A percentile compares a stretch with the other conserved stretches of the same genome.
Conservation (phyloP, 306 rosid species). For the Castanospermum australe region DNA sequence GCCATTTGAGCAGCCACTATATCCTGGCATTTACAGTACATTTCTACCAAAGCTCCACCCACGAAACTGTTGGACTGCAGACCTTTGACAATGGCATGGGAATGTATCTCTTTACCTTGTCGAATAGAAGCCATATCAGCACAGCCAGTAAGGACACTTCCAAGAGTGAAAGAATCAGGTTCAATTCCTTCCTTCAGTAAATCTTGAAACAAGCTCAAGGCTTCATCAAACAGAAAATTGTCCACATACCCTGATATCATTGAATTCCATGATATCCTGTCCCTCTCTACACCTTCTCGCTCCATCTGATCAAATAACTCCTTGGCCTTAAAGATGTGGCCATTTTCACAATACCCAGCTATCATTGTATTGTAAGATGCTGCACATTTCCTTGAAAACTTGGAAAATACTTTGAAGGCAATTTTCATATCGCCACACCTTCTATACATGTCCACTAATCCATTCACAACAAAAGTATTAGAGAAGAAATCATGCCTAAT, state of each 20-base stretch:
- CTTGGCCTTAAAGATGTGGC: constrained; percentile 44
- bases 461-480: constrained; percentile 50
- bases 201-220: constrained; percentile 36
- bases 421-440: constrained; percentile 45
- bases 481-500: constrained; percentile 38
- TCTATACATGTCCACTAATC: constrained; percentile 54
- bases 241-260: constrained; percentile 52
- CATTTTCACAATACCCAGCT: constrained; percentile 53
- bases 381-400: constrained; percentile 33
- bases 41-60: constrained; percentile 67
- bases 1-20: constrained; percentile 44
- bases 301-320: constrained; percentile 48
- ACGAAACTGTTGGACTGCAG: constrained; percentile 49
- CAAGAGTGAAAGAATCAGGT: constrained; percentile 60
- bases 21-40: constrained; percentile 50
- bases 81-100: constrained; percentile 46
- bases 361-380: constrained; percentile 57
- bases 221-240: constrained; percentile 40
- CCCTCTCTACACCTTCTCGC: constrained; percentile 26
- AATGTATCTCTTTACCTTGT: constrained; percentile 50
- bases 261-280: constrained; percentile 55
- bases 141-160: constrained; percentile 51
- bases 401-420: constrained; percentile 45
- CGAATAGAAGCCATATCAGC: constrained; percentile 38
- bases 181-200: constrained; percentile 40